A percentile compares a stretch with the other conserved stretches of the same genome.
Conservation (phyloP, 768 basidiomycete species). For the Amyloporia xantha region DNA sequence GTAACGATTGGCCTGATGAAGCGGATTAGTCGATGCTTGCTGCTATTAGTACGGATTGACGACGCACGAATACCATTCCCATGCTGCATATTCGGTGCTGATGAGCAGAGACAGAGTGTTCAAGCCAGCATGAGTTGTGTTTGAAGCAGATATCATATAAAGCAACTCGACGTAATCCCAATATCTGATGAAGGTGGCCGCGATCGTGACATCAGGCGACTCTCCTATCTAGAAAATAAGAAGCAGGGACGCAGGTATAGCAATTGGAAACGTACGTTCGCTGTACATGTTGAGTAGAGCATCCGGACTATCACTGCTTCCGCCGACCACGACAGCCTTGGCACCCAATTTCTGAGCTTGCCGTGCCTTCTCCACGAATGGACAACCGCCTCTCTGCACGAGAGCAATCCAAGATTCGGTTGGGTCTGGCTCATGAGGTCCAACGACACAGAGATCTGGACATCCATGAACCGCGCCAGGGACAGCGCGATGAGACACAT, state of each 20-base stretch:
- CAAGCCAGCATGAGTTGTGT: slow-evolving; percentile 73
- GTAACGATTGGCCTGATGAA: slow-evolving; percentile 68
- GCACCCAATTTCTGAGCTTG: slow-evolving; percentile 59
- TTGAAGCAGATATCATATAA: slow-evolving; percentile 63
- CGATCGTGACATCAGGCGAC: slow-evolving; percentile 75
- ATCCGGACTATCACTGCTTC: slow-evolving; percentile 69
- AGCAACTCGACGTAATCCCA: slow-evolving; percentile 70
- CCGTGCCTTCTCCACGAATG: slow-evolving; percentile 81
- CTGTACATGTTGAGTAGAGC: slow-evolving; percentile 88
- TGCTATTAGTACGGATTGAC: not conserved
- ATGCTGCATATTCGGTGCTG: slow-evolving; percentile 72
- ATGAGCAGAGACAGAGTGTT: slow-evolving; percentile 71
- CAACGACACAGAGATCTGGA: slow-evolving; percentile 56
- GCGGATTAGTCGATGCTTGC: not conserved
- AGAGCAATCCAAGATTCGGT: slow-evolving; percentile 85
- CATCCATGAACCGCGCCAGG: slow-evolving; percentile 43
- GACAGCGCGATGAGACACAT: slow-evolving; percentile 26
- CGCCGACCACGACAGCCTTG: slow-evolving; percentile 87
- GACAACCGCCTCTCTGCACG: slow-evolving; percentile 83
- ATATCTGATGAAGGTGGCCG: slow-evolving; percentile 84
- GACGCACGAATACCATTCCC: slow-evolving; percentile 90
- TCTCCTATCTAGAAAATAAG: too few species aligned
- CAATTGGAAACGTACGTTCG: slow-evolving; percentile 49
- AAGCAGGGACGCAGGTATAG: slow-evolving; percentile 10
- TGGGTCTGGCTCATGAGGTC: slow-evolving; percentile 47